Evolutionary conservation across 2,329 filamentous ascomycete genomes (phyloP).

Genomic region (Ilyonectria mors-panacis): DNA sequence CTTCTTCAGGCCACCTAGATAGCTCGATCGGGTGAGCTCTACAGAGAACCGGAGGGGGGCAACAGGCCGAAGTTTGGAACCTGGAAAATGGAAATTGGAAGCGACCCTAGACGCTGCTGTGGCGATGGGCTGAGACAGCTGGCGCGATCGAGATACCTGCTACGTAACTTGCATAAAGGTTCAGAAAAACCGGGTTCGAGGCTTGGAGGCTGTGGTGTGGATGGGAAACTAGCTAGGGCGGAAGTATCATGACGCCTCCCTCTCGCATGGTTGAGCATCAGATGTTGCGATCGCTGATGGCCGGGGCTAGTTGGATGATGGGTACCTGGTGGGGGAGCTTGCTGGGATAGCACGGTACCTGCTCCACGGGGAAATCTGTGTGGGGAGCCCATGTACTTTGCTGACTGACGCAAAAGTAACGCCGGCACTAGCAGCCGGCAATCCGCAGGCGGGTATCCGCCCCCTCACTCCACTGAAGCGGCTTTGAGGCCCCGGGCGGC

Average conservation of each 20-base stretch:
- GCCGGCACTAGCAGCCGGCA: conserved; percentile 39
- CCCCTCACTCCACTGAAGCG: conserved; percentile 34
- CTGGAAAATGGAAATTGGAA: conserved; percentile 22
- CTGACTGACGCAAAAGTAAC: conserved; percentile 33
- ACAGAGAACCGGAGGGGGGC: conserved; percentile 11
- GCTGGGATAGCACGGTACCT: conserved; percentile 7
- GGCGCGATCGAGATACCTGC: conserved; percentile 20
- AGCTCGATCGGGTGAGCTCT: conserved; percentile 28
- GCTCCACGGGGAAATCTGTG: background rate
- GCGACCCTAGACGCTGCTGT: conserved; percentile 5
- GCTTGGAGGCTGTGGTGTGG: conserved; percentile 20
- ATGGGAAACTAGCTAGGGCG: conserved; percentile 10
- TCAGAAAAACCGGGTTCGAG: conserved; percentile 36
- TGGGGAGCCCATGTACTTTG: conserved; percentile 21
- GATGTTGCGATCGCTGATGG: conserved; percentile 38
- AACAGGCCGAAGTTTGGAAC: conserved; percentile 5
- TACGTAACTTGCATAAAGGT: conserved; percentile 22
- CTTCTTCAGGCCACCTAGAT: conserved; percentile 39
- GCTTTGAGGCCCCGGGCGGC: conserved; percentile 32
- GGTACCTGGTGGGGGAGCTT: background rate
- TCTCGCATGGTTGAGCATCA: conserved; percentile 40
- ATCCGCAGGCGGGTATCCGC: conserved; percentile 41
- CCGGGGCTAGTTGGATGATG: conserved; percentile 15
- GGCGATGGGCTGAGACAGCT: conserved; percentile 10
- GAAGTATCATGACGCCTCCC: conserved; percentile 47